Percentiles rank a stretch among this genome's conserved stretches.
Conservation (phyloP, 208 protist species). For the Herpetomonas tarakana region DNA sequence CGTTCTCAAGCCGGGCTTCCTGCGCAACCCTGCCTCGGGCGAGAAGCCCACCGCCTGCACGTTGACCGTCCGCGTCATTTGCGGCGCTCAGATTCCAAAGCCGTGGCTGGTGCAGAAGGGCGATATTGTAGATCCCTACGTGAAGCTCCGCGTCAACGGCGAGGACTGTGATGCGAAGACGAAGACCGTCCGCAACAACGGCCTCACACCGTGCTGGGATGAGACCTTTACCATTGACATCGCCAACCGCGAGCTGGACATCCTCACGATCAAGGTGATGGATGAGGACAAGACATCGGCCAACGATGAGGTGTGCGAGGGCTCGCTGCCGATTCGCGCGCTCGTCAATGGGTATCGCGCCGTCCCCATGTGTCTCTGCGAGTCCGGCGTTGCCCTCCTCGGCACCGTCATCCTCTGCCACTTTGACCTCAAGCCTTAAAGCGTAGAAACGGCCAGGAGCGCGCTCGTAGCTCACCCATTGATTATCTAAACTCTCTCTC, state of each 20-base stretch:
- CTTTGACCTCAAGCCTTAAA: conserved; percentile 26
- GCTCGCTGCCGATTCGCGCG: conserved; percentile 32
- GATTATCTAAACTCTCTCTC: too few relatives aligned
- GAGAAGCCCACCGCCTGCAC: conserved; percentile 14
- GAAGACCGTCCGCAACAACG: conserved; percentile 61
- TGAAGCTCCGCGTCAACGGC: conserved; percentile 56
- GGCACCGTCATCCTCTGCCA: conserved; percentile 41
- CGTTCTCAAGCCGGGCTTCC: conserved; percentile 80
- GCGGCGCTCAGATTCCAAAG: conserved; percentile 65
- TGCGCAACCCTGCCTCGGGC: conserved; percentile 20
- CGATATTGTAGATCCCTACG: conserved; percentile 76
- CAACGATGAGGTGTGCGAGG: conserved; percentile 44
- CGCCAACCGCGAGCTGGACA: conserved; percentile 41
- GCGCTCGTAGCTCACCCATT: neutral
- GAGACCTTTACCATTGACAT: conserved; percentile 40
- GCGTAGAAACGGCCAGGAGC: neutral
- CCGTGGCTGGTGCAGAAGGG: conserved; percentile 40
- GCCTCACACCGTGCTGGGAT: conserved; percentile 65
- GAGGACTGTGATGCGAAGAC: conserved; percentile 27
- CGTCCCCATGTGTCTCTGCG: conserved; percentile 50
- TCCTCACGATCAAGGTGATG: conserved; percentile 45
- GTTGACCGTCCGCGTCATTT: conserved; percentile 49
- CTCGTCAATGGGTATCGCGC: conserved; percentile 45
- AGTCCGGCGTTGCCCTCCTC: conserved; percentile 28
- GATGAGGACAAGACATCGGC: conserved; percentile 41